Evolutionary conservation across 805 yeast genomes (phyloP), one percentile per base, ranked within the genome.

Genomic region (Wickerhamomyces alni): DNA sequence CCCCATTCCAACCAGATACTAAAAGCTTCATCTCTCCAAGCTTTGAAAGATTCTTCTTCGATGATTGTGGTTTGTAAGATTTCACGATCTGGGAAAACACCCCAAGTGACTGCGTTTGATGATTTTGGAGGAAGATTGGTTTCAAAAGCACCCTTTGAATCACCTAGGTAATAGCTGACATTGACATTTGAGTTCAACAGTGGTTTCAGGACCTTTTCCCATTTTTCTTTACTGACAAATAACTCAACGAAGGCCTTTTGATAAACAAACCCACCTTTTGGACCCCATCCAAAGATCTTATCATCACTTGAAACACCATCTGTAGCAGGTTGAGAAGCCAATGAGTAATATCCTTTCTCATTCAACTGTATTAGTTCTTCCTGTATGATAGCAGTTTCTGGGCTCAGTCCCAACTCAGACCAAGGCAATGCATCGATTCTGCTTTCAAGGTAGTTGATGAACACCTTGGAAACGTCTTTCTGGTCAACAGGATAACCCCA

Each of bases 21-120:
- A 62, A 87, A 93, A 1, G 96, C 95, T 60, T 93, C 99, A 54
- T 89, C 97, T 50, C 82, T 77, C 99, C 99, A 93, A 0, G 96
- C 96, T 49, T 76, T 75, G 67, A 93, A 91, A 2, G 97, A 87
- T 51, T 88, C 96, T 50, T 79, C 84, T 56, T 89, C 96, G 41
- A 93, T 80, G 45, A 89, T 82, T 0, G 99, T 93, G 0, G 97
- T 85, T 61, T 89, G 97, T 28, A 87, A 75, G 28, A 88, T 81
- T 56, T 87, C 96, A 47, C 88, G 77, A 60, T 82, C 82, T 8
- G 95, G 95, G 71, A 93, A 91, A 3, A 85, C 95, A 46, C 98
- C 99, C 99, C 99, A 93, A 1, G 99, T 93, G 8, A 93, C 94
- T 21, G 93, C 95, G 47, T 81, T 82, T 33, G 87, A 80, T 26